Evolutionary conservation across 208 protist species (phyloP), one percentile per base, ranked within the genome.

Genomic region (Novymonas esmeraldas): DNA sequence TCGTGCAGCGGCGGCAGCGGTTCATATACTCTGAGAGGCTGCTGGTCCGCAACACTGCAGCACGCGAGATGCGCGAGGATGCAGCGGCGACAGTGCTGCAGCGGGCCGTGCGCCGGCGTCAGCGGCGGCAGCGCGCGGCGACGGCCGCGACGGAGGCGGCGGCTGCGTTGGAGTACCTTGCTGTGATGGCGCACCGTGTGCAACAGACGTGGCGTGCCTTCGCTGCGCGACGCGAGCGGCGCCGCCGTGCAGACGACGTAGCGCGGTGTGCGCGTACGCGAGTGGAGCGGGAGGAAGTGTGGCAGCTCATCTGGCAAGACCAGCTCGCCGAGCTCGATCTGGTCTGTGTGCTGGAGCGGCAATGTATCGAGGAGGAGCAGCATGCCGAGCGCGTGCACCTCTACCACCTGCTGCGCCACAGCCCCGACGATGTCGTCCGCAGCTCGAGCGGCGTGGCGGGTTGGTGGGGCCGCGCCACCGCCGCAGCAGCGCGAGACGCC

Each of bases 251-350:
- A 10, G 66, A 44, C 26, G 39, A 55, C 7, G 57, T 46, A 18
- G 36, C 52, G 7, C 59, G 52, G 9, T 55, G 52, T 42, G 41
- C 64, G 22, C 28, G 4, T 26, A 82, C 86, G 75, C 81, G 87
- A 9, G 65, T 76, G 52, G 70, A 79, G 33, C 65, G 68, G 58
- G 82, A 89, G 57, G 82, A 89, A 20, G 82, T 85, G 46, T 49
- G 58, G 59, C 41, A 63, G 9, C 44, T 56, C 13, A 48, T 74
- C 31, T 74, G 69, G 69, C 59, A 44, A 2, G 69, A 74, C 34
- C 69, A 74, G 78, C 46, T 65, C 64, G 33, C 18, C 31, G 46
- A 84, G 38, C 18, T 58, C 60, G 45, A 73, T 46, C 44, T 77
- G 36, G 67, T 72, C n/a, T 58, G 54, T 41, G 29, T 56, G 18